Percentiles rank a stretch among this genome's conserved stretches.
Evolutionary conservation across 116 monocot genomes (phyloP).

Genomic region (Papilionanthe hybrid): DNA sequence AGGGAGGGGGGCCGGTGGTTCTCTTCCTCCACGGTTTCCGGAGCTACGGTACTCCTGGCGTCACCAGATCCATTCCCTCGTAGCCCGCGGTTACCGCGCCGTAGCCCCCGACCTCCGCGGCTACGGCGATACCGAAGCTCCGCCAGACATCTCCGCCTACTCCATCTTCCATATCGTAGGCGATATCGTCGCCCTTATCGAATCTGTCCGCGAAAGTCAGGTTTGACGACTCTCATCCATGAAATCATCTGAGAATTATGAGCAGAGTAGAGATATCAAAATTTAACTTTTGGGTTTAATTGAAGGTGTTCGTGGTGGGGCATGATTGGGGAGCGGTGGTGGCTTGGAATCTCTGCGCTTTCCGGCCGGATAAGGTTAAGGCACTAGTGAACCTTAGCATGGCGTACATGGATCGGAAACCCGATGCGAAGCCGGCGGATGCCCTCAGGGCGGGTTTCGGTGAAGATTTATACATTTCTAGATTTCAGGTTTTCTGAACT

Average conservation of each 20-base stretch:
- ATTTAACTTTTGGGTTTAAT: background rate
- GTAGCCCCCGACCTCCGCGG: slow-evolving; percentile 74
- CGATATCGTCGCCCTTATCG: slow-evolving; percentile 55
- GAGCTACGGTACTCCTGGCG: too few relatives aligned
- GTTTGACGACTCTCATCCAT: background rate
- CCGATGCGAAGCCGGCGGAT: slow-evolving; percentile 8
- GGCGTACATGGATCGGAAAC: slow-evolving; percentile 17
- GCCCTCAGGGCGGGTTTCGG: slow-evolving; percentile 18
- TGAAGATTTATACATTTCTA: slow-evolving; percentile 33
- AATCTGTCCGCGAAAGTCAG: slow-evolving; percentile 37
- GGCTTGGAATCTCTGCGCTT: slow-evolving; percentile 43
- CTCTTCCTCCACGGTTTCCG: too few relatives aligned
- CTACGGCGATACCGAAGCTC: slow-evolving; percentile 57
- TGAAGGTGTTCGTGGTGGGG: slow-evolving; percentile 37
- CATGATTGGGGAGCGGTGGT: slow-evolving; percentile 26
- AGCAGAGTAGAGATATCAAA: background rate
- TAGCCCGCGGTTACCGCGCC: slow-evolving; percentile 50
- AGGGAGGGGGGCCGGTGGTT: too few relatives aligned
- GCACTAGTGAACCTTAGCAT: slow-evolving; percentile 45
- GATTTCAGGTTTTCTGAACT: slow-evolving; percentile 32
- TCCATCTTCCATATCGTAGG: slow-evolving; percentile 55
- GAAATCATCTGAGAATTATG: too few relatives aligned
- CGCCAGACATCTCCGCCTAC: slow-evolving; percentile 20
- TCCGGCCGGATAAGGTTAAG: slow-evolving; percentile 45
- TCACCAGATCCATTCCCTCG: background rate